These are phyloP conservation scores for Skeletonema grethae DNA, from an alignment of 108 stramenopile genomes.

Conservation along the genomic window DNA sequence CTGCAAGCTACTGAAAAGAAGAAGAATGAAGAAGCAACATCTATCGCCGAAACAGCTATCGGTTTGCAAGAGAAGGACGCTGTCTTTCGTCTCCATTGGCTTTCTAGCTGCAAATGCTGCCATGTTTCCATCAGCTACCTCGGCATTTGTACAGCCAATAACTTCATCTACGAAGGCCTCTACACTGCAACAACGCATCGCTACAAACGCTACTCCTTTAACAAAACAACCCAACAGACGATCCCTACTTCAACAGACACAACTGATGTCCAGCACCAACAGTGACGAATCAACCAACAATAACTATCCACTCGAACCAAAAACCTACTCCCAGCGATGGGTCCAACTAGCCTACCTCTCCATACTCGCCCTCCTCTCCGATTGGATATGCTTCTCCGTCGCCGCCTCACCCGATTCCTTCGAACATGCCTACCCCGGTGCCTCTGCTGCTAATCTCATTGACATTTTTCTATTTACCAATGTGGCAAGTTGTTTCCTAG, in stretches of 20 bases:
- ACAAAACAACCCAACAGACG: neutral
- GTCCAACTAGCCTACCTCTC: slow-evolving; percentile 50
- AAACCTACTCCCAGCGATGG: slow-evolving; percentile 46
- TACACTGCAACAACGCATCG: neutral
- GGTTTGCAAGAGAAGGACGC: neutral
- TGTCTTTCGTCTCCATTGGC: neutral
- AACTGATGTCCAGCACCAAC: slow-evolving; percentile 1
- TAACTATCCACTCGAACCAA: slow-evolving; percentile 27
- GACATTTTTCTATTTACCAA: slow-evolving; percentile 58
- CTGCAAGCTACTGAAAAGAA: neutral
- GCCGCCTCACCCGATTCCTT: slow-evolving; percentile 48
- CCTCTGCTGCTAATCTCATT: slow-evolving; percentile 38
- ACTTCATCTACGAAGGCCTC: neutral
- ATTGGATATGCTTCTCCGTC: slow-evolving; percentile 60
- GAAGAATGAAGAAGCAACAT: neutral
- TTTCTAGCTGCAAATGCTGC: neutral
- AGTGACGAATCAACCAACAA: neutral
- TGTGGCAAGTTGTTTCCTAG: slow-evolving; percentile 49
- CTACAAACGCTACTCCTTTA: neutral
- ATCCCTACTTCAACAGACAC: neutral
- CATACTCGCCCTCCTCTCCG: slow-evolving; percentile 53
- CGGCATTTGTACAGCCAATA: slow-evolving; percentile 3
- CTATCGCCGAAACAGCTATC: neutral
- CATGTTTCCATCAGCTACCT: neutral
- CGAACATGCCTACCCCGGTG: slow-evolving; percentile 40